Evolutionary conservation across 768 basidiomycete species (phyloP).

Genomic region (Pholiota molesta): DNA sequence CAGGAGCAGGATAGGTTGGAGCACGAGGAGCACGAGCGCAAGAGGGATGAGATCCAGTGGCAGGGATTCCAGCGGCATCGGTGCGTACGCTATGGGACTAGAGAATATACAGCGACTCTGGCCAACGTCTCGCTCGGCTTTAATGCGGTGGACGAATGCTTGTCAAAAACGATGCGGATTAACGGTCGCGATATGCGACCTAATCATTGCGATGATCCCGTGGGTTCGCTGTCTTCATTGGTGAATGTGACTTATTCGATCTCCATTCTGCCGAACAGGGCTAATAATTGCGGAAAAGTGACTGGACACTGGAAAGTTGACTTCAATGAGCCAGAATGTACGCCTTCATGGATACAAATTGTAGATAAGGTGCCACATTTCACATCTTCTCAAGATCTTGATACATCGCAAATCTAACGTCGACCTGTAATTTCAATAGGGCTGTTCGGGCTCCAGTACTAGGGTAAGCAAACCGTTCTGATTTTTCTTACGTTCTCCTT

Average conservation of each 20-base stretch:
- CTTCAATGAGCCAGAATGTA: constrained; percentile 17
- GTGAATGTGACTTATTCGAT: not conserved
- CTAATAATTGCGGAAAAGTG: constrained; percentile 15
- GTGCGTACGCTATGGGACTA: constrained; percentile 21
- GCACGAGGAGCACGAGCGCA: constrained; percentile 8
- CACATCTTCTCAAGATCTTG: too few relatives aligned
- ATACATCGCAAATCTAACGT: too few relatives aligned
- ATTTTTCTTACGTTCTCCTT: not conserved
- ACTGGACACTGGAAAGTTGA: constrained; percentile 23
- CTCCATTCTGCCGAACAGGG: constrained; percentile 13
- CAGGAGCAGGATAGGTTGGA: constrained; percentile 3
- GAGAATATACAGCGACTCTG: constrained; percentile 22
- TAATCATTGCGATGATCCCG: constrained; percentile 15
- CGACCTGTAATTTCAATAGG: too few relatives aligned
- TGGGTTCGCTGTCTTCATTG: not conserved
- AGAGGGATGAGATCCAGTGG: constrained; percentile 17
- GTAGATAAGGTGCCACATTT: constrained; percentile 16
- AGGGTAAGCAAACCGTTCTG: constrained; percentile 3
- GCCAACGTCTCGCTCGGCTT: constrained; percentile 18
- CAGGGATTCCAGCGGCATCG: not conserved
- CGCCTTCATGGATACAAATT: constrained; percentile 14
- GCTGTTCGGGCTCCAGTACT: not conserved
- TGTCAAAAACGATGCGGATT: constrained; percentile 13
- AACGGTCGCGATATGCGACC: constrained; percentile 18
- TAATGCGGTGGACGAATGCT: constrained; percentile 19